Conservation (phyloP, 2,329 filamentous ascomycete genomes). For the Fulvia fulva region DNA sequence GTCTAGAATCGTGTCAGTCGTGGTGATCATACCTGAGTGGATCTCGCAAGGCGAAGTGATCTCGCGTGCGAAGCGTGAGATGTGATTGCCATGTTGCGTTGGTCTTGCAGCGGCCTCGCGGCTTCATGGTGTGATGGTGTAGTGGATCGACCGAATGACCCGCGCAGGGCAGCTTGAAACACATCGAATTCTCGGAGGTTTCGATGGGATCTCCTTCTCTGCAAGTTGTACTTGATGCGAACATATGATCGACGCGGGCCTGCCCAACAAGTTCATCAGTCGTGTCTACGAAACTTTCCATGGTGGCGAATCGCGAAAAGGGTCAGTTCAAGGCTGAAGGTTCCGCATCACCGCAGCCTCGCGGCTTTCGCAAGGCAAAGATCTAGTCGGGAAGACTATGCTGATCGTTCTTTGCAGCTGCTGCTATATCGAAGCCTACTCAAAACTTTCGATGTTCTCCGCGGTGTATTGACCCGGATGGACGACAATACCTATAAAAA, state of each 20-base stretch:
- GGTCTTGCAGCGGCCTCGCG: neutral
- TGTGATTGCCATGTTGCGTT: neutral
- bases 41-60: constrained; percentile 3
- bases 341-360: neutral
- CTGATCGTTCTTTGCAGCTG: neutral
- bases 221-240: neutral
- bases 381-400: neutral
- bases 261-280: neutral
- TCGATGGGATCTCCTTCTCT: neutral
- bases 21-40: neutral
- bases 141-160: neutral
- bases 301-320: neutral
- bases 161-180: neutral
- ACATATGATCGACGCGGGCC: neutral
- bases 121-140: neutral
- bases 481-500: constrained; percentile 17
- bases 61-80: neutral
- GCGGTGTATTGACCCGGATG: constrained; percentile 22
- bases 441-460: constrained; percentile 14
- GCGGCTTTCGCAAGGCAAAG: neutral
- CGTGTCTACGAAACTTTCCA: neutral
- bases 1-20: neutral
- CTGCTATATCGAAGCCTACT: neutral
- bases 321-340: neutral
- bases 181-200: neutral